phyloP scores from a whole-genome alignment of 306 rosid genomes.

The Abrus precatorius region DNA sequence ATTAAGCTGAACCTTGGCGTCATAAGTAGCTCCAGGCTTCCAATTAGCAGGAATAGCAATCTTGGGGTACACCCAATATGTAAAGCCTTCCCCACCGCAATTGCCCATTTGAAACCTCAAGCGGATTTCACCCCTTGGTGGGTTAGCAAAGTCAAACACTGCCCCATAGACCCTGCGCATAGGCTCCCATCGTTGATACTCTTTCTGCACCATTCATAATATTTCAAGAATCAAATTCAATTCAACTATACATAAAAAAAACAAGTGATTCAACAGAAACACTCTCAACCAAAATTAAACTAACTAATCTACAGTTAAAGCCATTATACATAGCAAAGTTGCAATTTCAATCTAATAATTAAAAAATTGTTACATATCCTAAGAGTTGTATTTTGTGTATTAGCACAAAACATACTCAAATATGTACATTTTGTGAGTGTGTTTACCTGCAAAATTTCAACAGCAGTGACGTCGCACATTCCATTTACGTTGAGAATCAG shows the following conservation, averaged over 20 bases:
- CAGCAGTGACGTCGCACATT: constrained; percentile 57
- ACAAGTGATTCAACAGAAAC: background rate
- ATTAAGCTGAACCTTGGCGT: constrained; percentile 55
- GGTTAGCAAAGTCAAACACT: constrained; percentile 73
- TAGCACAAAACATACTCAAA: too few relatives aligned
- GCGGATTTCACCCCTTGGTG: constrained; percentile 59
- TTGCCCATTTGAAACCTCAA: constrained; percentile 63
- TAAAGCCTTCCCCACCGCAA: background rate
- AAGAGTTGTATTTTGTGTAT: too few relatives aligned
- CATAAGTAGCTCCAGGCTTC: constrained; percentile 67
- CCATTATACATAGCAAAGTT: background rate
- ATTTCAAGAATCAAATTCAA: background rate
- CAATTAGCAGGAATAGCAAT: constrained; percentile 64
- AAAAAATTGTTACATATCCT: background rate
- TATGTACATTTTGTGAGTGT: background rate
- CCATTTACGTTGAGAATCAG: constrained; percentile 57
- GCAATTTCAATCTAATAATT: background rate
- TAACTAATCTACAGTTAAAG: background rate
- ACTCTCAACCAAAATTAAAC: background rate
- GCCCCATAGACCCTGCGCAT: constrained; percentile 70
- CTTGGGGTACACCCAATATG: constrained; percentile 49
- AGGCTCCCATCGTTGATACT: constrained; percentile 57
- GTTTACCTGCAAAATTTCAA: constrained; percentile 60
- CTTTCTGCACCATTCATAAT: constrained; percentile 33
- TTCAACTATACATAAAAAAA: background rate